Base-by-base conservation (phyloP, 108 stramenopile genomes). In the Seminavis robusta region DNA sequence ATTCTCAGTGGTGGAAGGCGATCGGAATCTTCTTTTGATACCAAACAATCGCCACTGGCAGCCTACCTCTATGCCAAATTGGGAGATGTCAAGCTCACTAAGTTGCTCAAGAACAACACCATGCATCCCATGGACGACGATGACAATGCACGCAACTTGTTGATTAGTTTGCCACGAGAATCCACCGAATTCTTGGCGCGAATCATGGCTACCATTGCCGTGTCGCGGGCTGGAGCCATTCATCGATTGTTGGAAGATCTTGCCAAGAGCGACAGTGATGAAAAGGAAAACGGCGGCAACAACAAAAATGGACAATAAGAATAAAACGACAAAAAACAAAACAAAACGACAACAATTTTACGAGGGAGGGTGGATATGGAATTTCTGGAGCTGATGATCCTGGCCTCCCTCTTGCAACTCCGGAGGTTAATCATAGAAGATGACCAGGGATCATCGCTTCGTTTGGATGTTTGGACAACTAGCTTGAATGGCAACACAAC, bases 11-110 rank as follows among this genome's bases (percentile, higher is more conserved):
- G 52, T 11, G 80, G 80, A 19, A 33, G 80, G 44, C 34, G 61
- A 36, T 41, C 55, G 20, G 68, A 73, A 58, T 39, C 60, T 4
- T 43, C 44, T 30, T 81, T 81, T 44, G 80, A 81, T 41, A 72
- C 68, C 4, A 47, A 46, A 15, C 65, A 76, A 47, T 76, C 75
- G n/a, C 80, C 80, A 5, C 42, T 76, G 37, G 71, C 80, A 26
- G 80, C 80, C 9, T 61, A 50, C 27, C 48, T 81, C 24, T 81
- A 77, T 38, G 53, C 47, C 6, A 48, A 23, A 19, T 16, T 81
- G 48, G 80, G 80, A 7, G 63, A 75, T 33, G 50, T 62, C 20
- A 59, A 39, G 3, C 20, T 76, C 24, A 24, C 33, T 4, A 3
- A 9, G n/a, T 38, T 64, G 17, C 46, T 74, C 24, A 21, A 52